phyloP scores from a whole-genome alignment of 768 basidiomycete species.

The Pulveroboletus ravenelii region DNA sequence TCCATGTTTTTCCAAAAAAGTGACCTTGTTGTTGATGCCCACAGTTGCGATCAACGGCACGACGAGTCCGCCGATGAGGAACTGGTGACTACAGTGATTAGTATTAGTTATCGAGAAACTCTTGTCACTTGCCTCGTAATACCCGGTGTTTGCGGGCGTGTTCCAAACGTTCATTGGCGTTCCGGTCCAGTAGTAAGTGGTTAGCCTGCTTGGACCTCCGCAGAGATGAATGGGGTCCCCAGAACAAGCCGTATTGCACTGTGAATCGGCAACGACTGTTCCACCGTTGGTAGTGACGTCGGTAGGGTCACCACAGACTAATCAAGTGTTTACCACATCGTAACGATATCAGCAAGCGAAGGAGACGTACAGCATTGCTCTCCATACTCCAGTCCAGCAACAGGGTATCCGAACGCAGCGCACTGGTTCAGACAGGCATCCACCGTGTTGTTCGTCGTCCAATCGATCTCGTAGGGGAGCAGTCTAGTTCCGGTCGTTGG shows the following conservation, averaged over 20 bases:
- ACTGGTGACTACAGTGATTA: constrained; percentile 24
- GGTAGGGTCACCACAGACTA: constrained; percentile 67
- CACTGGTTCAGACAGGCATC: constrained; percentile 65
- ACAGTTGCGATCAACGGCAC: constrained; percentile 72
- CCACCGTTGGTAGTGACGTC: constrained; percentile 43
- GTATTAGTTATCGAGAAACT: not conserved
- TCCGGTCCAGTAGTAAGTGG: constrained; percentile 52
- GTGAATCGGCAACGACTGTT: constrained; percentile 29
- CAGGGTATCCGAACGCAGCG: constrained; percentile 65
- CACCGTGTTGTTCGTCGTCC: constrained; percentile 59
- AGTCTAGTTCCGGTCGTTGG: constrained; percentile 36
- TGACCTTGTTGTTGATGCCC: constrained; percentile 77
- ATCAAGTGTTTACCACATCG: not conserved
- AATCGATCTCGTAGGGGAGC: constrained; percentile 59
- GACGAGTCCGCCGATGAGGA: constrained; percentile 53
- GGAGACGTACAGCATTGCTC: constrained; percentile 65
- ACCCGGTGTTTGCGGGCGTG: constrained; percentile 58
- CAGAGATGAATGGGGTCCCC: constrained; percentile 69
- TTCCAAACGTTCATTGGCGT: constrained; percentile 55
- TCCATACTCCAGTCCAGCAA: constrained; percentile 64
- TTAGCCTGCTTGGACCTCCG: constrained; percentile 52
- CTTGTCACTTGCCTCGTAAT: constrained; percentile 55
- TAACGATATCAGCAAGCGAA: not conserved
- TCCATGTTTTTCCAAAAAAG: constrained; percentile 71
- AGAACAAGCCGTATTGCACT: constrained; percentile 53